phyloP scores from a whole-genome alignment of 1,284 basidiomycete species.

The Cryptococcus wingfieldii region DNA sequence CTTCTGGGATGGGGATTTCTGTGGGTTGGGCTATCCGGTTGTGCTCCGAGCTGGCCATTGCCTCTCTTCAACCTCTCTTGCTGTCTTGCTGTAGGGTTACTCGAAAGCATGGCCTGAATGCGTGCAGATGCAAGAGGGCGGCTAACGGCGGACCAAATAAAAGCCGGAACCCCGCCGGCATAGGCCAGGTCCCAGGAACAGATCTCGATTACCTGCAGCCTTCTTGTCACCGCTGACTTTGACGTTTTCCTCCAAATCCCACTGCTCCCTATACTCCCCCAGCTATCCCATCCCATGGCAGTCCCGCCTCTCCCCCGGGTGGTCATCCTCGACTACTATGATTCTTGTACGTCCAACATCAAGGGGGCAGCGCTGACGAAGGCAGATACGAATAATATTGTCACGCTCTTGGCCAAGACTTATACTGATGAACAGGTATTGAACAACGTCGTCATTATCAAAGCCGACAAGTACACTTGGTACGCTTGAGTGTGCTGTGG shows the following conservation, averaged over 20 bases:
- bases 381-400: conserved; percentile 49
- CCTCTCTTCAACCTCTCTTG: too few relatives aligned
- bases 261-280: background rate
- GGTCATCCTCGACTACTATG: conserved; percentile 49
- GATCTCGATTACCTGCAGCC: too few relatives aligned
- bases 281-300: background rate
- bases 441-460: conserved; percentile 47
- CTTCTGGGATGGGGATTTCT: too few relatives aligned
- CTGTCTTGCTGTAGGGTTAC: too few relatives aligned
- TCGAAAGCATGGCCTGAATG: too few relatives aligned
- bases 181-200: too few relatives aligned
- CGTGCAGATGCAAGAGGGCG: too few relatives aligned
- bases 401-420: conserved; percentile 47
- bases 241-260: background rate
- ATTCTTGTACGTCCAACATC: conserved; percentile 38
- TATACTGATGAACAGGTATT: conserved; percentile 44
- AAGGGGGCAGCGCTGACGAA: background rate
- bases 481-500: conserved; percentile 13
- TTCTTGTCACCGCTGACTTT: too few relatives aligned
- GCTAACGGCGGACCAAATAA: too few relatives aligned
- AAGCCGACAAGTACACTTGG: conserved; percentile 48
- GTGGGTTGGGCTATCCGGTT: too few relatives aligned
- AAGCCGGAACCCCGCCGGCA: too few relatives aligned
- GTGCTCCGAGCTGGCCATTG: too few relatives aligned
- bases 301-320: conserved; percentile 41